Conservation (phyloP, 192 early-diverging fungal species). For the Coemansia sp. region DNA sequence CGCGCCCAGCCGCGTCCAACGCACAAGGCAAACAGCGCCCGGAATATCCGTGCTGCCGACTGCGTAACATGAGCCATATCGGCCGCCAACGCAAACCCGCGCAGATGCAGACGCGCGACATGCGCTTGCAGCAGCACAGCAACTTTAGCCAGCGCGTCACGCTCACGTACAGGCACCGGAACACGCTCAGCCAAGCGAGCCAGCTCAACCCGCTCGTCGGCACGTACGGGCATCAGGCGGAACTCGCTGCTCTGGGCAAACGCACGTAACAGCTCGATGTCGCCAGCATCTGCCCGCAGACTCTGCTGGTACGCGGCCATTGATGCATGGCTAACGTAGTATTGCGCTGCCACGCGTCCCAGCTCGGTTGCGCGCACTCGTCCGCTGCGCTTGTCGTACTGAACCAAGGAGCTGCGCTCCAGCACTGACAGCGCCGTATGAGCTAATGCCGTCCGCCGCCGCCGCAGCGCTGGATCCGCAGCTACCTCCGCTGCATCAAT, state of each 20-base stretch:
- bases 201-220: constrained; percentile 92
- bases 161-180: constrained; percentile 90
- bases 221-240: constrained; percentile 88
- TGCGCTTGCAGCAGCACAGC: constrained; percentile 92
- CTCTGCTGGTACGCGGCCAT: constrained; percentile 95
- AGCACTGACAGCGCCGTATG: constrained; percentile 83
- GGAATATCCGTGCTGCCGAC: constrained; percentile 86
- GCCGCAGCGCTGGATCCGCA: constrained; percentile 74
- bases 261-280: constrained; percentile 85
- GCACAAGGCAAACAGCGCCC: constrained; percentile 97
- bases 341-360: constrained; percentile 94
- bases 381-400: constrained; percentile 92
- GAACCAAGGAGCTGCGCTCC: constrained; percentile 90
- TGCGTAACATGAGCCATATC: constrained; percentile 99
- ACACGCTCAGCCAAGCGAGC: constrained; percentile 86
- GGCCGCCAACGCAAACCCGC: constrained; percentile 93
- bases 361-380: constrained; percentile 85
- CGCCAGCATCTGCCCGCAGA: constrained; percentile 83
- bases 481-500: constrained; percentile 55
- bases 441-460: constrained; percentile 85
- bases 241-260: constrained; percentile 92
- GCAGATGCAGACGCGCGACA: constrained; percentile 89
- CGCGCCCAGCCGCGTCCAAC: constrained; percentile 92
- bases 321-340: constrained; percentile 88
- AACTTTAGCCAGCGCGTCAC: constrained; percentile 91